Percentiles rank a stretch among this genome's conserved stretches.
Evolutionary conservation across 345 rosid genomes (phyloP).

Genomic region (Heritiera littoralis): DNA sequence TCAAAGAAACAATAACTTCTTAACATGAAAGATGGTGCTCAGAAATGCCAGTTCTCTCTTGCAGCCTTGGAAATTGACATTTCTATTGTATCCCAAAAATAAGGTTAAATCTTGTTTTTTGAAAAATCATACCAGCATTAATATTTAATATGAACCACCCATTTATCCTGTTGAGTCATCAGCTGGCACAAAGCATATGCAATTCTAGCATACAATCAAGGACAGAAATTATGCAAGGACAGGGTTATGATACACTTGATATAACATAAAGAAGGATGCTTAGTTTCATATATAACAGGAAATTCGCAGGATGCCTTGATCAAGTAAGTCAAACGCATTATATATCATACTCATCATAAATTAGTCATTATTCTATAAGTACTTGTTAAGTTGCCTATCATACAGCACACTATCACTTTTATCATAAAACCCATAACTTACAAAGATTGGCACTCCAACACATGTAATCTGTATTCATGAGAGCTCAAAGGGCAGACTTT

Average conservation of each 20-base stretch:
- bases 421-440: not conserved
- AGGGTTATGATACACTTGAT: not conserved
- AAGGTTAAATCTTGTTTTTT: not conserved
- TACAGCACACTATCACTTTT: not conserved
- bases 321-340: slow-evolving; percentile 6
- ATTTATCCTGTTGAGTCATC: not conserved
- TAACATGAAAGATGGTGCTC: not conserved
- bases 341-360: not conserved
- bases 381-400: slow-evolving; percentile 3
- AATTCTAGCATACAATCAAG: not conserved
- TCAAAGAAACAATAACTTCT: not conserved
- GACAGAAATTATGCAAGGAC: not conserved
- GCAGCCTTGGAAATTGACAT: slow-evolving; percentile 9
- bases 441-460: not conserved
- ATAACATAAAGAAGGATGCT: not conserved
- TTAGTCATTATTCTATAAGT: not conserved
- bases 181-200: slow-evolving; percentile 2
- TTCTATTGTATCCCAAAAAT: not conserved
- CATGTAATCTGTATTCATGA: not conserved
- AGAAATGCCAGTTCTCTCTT: not conserved
- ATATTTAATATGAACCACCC: not conserved
- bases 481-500: not conserved
- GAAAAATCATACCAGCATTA: not conserved
- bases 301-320: too few species aligned
- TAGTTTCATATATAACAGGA: not conserved